Conservation (phyloP, 305 asterid genomes). For the Petunia hybrid region DNA sequence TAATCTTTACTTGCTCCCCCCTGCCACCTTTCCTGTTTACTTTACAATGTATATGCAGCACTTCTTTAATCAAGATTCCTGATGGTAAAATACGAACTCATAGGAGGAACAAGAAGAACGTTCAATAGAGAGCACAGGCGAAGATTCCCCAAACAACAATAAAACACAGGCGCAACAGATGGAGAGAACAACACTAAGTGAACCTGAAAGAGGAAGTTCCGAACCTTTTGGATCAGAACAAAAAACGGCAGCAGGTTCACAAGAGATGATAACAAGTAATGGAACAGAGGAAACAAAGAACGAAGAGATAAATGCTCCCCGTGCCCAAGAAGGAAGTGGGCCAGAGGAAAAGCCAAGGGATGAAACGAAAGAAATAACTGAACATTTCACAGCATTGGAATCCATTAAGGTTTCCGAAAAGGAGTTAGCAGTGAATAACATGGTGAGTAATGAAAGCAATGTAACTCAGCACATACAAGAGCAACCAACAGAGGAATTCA, state of each 20-base stretch:
- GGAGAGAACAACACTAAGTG: conserved; percentile 25
- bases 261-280: neutral
- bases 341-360: conserved; percentile 41
- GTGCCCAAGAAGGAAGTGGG: conserved; percentile 26
- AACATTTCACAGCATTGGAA: conserved; percentile 38
- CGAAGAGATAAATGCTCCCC: conserved; percentile 37
- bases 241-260: conserved; percentile 20
- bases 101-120: conserved; percentile 22
- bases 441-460: conserved; percentile 21
- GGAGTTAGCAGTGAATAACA: conserved; percentile 18
- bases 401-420: conserved; percentile 16
- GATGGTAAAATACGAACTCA: conserved; percentile 6
- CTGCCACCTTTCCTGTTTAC: conserved; percentile 19
- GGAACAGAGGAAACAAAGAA: conserved; percentile 16
- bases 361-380: conserved; percentile 32
- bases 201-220: conserved; percentile 1
- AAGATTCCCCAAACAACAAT: conserved; percentile 14
- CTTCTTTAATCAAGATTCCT: conserved; percentile 5
- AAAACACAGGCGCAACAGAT: neutral
- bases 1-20: neutral
- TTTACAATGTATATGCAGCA: neutral
- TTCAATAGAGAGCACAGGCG: neutral
- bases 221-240: conserved; percentile 26
- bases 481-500: conserved; percentile 38
- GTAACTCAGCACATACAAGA: conserved; percentile 23